A percentile compares a stretch with the other conserved stretches of the same genome.
Evolutionary conservation across 441 rosid species (phyloP).

Genomic region (Capsella rubella): DNA sequence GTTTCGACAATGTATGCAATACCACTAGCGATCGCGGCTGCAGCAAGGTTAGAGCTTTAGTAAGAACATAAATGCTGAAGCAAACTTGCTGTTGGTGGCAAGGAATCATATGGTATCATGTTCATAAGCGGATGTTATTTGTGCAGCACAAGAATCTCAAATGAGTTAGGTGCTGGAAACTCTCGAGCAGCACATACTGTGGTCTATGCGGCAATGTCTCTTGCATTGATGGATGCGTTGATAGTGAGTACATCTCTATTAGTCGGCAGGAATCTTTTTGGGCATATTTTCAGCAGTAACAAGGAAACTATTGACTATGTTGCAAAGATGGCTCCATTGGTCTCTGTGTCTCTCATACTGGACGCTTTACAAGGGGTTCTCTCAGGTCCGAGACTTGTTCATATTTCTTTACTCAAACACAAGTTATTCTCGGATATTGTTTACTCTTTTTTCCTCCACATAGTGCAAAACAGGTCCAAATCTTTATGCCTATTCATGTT

Average conservation of each 20-base stretch:
- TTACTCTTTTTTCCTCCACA: background rate
- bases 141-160: conserved; percentile 81
- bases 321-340: conserved; percentile 67
- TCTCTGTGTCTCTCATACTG: conserved; percentile 57
- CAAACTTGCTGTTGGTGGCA: background rate
- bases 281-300: conserved; percentile 68
- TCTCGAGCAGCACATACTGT: conserved; percentile 56
- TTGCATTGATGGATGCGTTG: conserved; percentile 46
- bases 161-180: conserved; percentile 84
- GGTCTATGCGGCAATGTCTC: conserved; percentile 48
- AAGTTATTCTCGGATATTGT: background rate
- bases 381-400: conserved; percentile 53
- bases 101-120: conserved; percentile 13
- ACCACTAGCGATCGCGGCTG: conserved; percentile 60
- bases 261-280: conserved; percentile 52
- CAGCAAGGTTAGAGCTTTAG: conserved; percentile 55
- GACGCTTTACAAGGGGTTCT: conserved; percentile 69
- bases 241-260: conserved; percentile 52
- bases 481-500: background rate
- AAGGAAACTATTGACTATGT: conserved; percentile 69
- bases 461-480: background rate
- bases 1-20: conserved; percentile 49
- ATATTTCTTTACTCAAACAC: conserved; percentile 10
- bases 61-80: conserved; percentile 4
- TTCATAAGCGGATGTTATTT: conserved; percentile 8